These are phyloP conservation scores for Rhexocercosporidium sp. DNA, from an alignment of 2,329 filamentous ascomycete species.

Conservation along the genomic window DNA sequence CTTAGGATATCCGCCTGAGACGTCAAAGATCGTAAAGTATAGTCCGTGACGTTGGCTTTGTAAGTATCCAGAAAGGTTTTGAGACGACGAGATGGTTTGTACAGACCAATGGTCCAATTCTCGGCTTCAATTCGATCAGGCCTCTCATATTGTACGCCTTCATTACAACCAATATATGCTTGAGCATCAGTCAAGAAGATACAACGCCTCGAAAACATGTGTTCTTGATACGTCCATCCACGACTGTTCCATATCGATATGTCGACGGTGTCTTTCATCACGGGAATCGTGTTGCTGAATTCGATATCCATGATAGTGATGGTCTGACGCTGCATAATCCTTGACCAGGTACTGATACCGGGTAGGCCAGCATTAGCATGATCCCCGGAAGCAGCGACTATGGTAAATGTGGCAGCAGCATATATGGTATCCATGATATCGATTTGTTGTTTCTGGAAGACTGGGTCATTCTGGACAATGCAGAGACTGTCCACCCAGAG, in stretches of 20 bases:
- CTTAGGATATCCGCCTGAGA: slow-evolving; percentile 12
- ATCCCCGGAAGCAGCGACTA: slow-evolving; percentile 10
- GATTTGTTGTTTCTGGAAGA: slow-evolving; percentile 12
- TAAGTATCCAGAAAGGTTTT: not conserved
- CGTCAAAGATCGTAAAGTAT: slow-evolving; percentile 10
- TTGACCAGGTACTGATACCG: slow-evolving; percentile 10
- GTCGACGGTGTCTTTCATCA: slow-evolving; percentile 13
- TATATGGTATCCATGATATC: slow-evolving; percentile 18
- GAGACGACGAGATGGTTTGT: not conserved
- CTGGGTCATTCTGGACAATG: slow-evolving; percentile 12
- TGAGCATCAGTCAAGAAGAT: slow-evolving; percentile 13
- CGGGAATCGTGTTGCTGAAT: slow-evolving; percentile 15
- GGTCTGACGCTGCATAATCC: slow-evolving; percentile 9
- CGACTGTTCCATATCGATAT: slow-evolving; percentile 17
- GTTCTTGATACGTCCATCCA: slow-evolving; percentile 16
- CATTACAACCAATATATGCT: slow-evolving; percentile 10
- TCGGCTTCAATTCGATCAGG: not conserved
- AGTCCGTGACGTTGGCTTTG: slow-evolving; percentile 5
- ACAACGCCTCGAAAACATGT: slow-evolving; percentile 7
- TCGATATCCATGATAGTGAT: slow-evolving; percentile 16
- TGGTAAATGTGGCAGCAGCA: slow-evolving; percentile 14
- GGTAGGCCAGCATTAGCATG: slow-evolving; percentile 15
- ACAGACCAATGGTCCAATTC: not conserved
- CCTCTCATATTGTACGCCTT: slow-evolving; percentile 5
- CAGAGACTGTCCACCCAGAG: slow-evolving; percentile 15